phyloP scores from a whole-genome alignment of 371 early-diverging fungal genomes.

The Funneliformis caledonium region DNA sequence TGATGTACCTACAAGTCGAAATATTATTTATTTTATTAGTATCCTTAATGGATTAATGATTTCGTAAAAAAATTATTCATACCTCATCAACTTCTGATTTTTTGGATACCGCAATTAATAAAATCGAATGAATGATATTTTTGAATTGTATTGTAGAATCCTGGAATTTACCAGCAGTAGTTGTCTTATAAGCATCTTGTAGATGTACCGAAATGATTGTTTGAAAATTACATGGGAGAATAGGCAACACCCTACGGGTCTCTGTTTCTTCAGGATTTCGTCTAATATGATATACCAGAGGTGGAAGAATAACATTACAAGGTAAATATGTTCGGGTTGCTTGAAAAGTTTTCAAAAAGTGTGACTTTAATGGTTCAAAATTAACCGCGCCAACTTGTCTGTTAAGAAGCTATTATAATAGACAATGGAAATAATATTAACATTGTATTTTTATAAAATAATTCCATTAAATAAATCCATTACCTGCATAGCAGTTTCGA shows the following conservation, averaged over 20 bases:
- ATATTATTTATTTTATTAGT: not conserved
- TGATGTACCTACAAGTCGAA: slow-evolving; percentile 57
- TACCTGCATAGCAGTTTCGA: slow-evolving; percentile 93
- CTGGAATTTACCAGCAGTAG: slow-evolving; percentile 75
- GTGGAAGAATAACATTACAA: slow-evolving; percentile 62
- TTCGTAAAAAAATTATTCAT: not conserved
- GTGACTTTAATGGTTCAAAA: slow-evolving; percentile 87
- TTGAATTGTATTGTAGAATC: slow-evolving; percentile 79
- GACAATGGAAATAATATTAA: not conserved
- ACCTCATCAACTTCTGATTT: slow-evolving; percentile 73
- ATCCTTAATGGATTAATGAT: not conserved
- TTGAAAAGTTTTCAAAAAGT: slow-evolving; percentile 82
- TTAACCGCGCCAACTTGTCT: slow-evolving; percentile 87
- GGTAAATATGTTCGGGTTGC: slow-evolving; percentile 73
- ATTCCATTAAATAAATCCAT: not conserved
- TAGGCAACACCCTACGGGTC: slow-evolving; percentile 60
- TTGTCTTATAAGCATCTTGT: slow-evolving; percentile 79
- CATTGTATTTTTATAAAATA: not conserved
- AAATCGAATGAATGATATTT: slow-evolving; percentile 70
- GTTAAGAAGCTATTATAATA: slow-evolving; percentile 65
- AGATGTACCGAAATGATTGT: slow-evolving; percentile 58
- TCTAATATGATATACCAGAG: slow-evolving; percentile 65
- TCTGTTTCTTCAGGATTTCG: slow-evolving; percentile 64
- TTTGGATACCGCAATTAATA: slow-evolving; percentile 68
- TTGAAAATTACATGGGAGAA: slow-evolving; percentile 60